phyloP scores from a whole-genome alignment of 495 filamentous ascomycete genomes.

The Podospora pseudopauciseta region DNA sequence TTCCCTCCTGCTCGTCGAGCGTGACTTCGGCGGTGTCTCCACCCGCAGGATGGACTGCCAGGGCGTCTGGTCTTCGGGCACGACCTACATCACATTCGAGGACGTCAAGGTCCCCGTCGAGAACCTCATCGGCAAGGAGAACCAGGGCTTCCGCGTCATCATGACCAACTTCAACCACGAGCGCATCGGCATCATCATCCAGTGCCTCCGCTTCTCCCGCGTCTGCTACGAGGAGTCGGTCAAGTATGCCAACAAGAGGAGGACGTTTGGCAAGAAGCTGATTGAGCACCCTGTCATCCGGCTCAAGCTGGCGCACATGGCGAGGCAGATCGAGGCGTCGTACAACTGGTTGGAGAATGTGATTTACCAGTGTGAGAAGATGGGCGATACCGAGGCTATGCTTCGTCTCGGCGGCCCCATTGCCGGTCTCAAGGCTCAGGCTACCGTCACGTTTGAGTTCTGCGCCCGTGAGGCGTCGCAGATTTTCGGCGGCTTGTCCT shows the following conservation, averaged over 20 bases:
- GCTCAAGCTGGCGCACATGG: conserved; percentile 97
- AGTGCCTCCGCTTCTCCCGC: conserved; percentile 89
- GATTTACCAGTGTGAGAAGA: conserved; percentile 85
- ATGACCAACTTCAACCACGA: conserved; percentile 99
- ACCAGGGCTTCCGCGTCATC: conserved; percentile 97
- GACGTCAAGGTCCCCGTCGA: conserved; percentile 98
- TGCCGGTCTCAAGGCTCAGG: conserved; percentile 88
- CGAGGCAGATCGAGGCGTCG: conserved; percentile 90
- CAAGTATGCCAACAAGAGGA: conserved; percentile 94
- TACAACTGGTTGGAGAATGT: conserved; percentile 98
- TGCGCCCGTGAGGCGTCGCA: conserved; percentile 94
- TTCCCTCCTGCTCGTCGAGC: conserved; percentile 79
- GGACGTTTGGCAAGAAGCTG: conserved; percentile 91
- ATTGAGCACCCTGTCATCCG: conserved; percentile 97
- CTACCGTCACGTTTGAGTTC: conserved; percentile 91
- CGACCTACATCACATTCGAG: conserved; percentile 96
- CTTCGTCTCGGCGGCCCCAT: conserved; percentile 92
- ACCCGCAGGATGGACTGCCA: conserved; percentile 98
- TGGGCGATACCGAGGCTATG: conserved; percentile 95
- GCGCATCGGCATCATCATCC: conserved; percentile 96
- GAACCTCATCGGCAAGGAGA: conserved; percentile 96
- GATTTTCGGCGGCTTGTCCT: conserved; percentile 94
- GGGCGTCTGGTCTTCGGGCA: conserved; percentile 91
- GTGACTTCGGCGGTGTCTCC: conserved; percentile 73
- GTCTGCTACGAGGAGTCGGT: conserved; percentile 96